Evolutionary conservation across 1,284 basidiomycete genomes (phyloP).

Genomic region (Somion occarium): DNA sequence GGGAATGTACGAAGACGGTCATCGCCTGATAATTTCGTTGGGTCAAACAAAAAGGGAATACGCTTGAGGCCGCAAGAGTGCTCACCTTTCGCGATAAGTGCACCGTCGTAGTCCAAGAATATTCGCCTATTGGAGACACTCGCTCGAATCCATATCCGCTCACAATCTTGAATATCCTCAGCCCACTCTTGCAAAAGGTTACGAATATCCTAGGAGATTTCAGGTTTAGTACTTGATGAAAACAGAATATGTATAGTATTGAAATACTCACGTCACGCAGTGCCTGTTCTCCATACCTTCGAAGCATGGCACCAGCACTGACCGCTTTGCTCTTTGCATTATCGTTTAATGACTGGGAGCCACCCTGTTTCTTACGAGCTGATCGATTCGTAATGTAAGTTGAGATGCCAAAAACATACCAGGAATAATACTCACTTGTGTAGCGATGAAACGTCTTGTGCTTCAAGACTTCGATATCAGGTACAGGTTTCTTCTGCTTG

Average conservation of each 20-base stretch:
- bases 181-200: slow-evolving; percentile 78
- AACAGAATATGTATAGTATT: background rate
- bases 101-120: slow-evolving; percentile 83
- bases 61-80: background rate
- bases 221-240: slow-evolving; percentile 1
- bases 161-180: slow-evolving; percentile 77
- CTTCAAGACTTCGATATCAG: slow-evolving; percentile 74
- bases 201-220: slow-evolving; percentile 74
- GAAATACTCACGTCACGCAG: slow-evolving; percentile 70
- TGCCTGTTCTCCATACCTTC: slow-evolving; percentile 93
- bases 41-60: background rate
- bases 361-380: slow-evolving; percentile 98
- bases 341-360: slow-evolving; percentile 90
- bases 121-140: slow-evolving; percentile 82
- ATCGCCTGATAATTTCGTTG: slow-evolving; percentile 41
- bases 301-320: slow-evolving; percentile 91
- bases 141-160: slow-evolving; percentile 87
- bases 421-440: slow-evolving; percentile 64
- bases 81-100: slow-evolving; percentile 47
- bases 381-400: slow-evolving; percentile 1
- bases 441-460: slow-evolving; percentile 99
- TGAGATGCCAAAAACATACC: background rate
- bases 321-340: slow-evolving; percentile 90
- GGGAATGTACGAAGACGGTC: slow-evolving; percentile 83
- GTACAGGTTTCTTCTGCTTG: slow-evolving; percentile 55